Conservation (phyloP, 345 rosid genomes). For the Eucalyptus leucophloia region DNA sequence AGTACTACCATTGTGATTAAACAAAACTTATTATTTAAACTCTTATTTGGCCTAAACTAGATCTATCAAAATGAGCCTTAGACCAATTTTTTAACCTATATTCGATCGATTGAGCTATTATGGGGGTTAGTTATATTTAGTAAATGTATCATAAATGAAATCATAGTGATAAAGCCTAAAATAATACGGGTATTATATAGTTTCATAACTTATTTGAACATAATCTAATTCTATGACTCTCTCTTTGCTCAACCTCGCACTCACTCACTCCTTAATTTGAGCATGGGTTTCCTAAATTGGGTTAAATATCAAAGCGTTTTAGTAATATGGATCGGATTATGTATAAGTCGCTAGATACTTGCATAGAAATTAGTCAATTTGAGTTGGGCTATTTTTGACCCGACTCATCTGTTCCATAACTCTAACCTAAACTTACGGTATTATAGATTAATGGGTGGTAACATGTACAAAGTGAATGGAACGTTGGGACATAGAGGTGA, state of each 20-base stretch:
- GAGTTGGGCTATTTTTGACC: background rate
- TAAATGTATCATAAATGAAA: background rate
- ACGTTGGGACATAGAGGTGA: background rate
- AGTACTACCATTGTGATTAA: background rate
- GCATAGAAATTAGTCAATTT: background rate
- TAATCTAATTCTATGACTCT: background rate
- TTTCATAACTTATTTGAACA: no score
- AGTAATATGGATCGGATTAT: no score
- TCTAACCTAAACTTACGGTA: background rate
- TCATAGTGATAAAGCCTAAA: background rate
- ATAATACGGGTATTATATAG: rapidly evolving
- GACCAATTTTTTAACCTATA: no score
- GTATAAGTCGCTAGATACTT: background rate
- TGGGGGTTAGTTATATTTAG: no score
- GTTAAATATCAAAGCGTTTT: no score
- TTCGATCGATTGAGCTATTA: background rate
- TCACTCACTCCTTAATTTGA: background rate
- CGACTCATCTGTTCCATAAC: background rate
- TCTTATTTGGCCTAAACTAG: background rate
- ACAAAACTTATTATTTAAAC: background rate
- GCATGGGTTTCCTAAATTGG: background rate
- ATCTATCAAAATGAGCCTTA: background rate
- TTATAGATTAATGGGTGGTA: background rate
- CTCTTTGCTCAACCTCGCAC: background rate
- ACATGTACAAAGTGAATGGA: background rate